Percentiles rank a stretch among this genome's conserved stretches.
These are phyloP conservation scores for Claviceps africana DNA, from an alignment of 2,329 filamentous ascomycete species.

Conservation along the genomic window DNA sequence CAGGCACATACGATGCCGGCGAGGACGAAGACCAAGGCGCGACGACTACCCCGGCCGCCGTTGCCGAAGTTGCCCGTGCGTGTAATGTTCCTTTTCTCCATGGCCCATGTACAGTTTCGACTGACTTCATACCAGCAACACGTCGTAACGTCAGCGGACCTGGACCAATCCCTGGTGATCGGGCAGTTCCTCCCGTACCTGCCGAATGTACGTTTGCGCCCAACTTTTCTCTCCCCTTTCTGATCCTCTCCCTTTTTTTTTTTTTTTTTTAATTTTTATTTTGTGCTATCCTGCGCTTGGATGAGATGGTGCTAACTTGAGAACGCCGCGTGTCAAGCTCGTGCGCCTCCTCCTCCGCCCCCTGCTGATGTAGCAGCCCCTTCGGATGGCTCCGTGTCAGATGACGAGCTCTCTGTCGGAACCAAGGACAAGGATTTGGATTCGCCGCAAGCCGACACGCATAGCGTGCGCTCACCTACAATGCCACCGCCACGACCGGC, in stretches of 20 bases:
- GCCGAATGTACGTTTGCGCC: slow-evolving; percentile 38
- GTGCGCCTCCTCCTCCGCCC: slow-evolving; percentile 42
- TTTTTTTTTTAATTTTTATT: not conserved
- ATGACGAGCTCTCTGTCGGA: slow-evolving; percentile 63
- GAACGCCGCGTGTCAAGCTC: slow-evolving; percentile 34
- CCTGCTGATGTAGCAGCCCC: slow-evolving; percentile 45
- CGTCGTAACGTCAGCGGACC: slow-evolving; percentile 21
- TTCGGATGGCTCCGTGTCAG: slow-evolving; percentile 70
- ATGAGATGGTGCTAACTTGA: not conserved
- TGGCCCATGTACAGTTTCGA: slow-evolving; percentile 1
- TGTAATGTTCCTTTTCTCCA: not conserved
- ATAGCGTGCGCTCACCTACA: slow-evolving; percentile 22
- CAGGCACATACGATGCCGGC: slow-evolving; percentile 10
- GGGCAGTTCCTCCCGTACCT: slow-evolving; percentile 44
- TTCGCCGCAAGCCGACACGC: slow-evolving; percentile 22
- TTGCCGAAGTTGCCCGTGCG: slow-evolving; percentile 10
- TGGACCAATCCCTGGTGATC: slow-evolving; percentile 34
- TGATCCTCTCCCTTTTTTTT: not conserved
- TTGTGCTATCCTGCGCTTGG: not conserved
- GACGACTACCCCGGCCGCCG: slow-evolving; percentile 20
- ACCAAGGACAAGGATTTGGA: slow-evolving; percentile 26
- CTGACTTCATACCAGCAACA: slow-evolving; percentile 20
- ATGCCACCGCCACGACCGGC: slow-evolving; percentile 27
- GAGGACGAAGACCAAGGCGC: slow-evolving; percentile 25
- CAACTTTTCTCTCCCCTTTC: no score